These are phyloP conservation scores for Hibiscus syriacus DNA, from an alignment of 345 rosid genomes.

Conservation along the genomic window DNA sequence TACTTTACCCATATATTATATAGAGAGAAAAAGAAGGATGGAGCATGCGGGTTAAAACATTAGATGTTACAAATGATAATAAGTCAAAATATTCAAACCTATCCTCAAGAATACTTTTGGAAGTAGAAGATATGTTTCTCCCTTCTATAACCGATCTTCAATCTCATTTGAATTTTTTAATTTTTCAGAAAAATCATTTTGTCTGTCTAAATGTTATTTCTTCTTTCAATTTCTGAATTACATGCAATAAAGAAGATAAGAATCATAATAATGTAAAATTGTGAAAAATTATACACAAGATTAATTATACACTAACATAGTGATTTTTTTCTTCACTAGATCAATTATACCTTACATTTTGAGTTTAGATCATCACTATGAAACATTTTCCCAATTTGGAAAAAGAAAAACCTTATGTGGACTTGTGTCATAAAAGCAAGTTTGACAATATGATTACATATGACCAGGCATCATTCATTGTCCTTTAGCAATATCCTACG, in stretches of 20 bases:
- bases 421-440: not conserved
- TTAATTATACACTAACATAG: too few relatives aligned
- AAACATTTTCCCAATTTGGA: too few relatives aligned
- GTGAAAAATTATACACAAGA: too few relatives aligned
- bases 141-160: slow-evolving; percentile 41
- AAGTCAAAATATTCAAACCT: slow-evolving; percentile 42
- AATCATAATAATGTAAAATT: too few relatives aligned
- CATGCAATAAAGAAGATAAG: too few relatives aligned
- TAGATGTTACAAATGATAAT: not conserved
- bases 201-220: slow-evolving; percentile 40
- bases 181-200: slow-evolving; percentile 50
- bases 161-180: slow-evolving; percentile 37
- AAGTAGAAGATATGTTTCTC: too few relatives aligned
- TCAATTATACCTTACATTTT: too few relatives aligned
- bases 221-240: slow-evolving; percentile 47
- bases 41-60: not conserved
- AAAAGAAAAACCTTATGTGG: too few relatives aligned
- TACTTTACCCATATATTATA: not conserved
- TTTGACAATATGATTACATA: not conserved
- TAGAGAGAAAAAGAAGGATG: not conserved
- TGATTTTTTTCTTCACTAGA: too few relatives aligned
- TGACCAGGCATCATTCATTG: not conserved
- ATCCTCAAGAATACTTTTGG: slow-evolving; percentile 40
- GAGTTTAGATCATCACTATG: too few relatives aligned
- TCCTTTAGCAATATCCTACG: too few relatives aligned